Base-by-base conservation (phyloP, 306 rosid genomes). In the Mimosa bimucronata region DNA sequence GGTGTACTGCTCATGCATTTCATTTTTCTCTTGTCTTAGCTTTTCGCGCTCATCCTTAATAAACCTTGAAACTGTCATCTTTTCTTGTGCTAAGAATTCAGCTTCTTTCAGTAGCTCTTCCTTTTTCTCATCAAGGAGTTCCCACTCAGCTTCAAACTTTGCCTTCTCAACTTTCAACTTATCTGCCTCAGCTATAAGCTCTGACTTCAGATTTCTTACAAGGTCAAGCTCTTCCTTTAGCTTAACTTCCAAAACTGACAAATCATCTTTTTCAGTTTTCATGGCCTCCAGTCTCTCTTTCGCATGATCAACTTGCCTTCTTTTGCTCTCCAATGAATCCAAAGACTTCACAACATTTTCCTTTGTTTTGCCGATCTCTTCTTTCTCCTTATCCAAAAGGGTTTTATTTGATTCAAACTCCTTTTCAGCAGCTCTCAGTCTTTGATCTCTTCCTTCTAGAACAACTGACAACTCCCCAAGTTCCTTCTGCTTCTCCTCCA, bases 101-200 rank as follows among this genome's bases (percentile, higher is more conserved):
- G 86, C 97, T 89, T 91, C 97, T 75, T 85, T 90, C 34, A 9
- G 74, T 82, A 93, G 83, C 83, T 87, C 94, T 76, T 90, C 97
- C 80, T 92, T 90, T 80, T 96, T 93, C 38, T 90, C 99, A 82
- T 96, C 99, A 81, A 96, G 92, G 75, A 83, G 85, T 70, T 96
- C 99, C 99, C 99, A 96, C 86, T 96, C 98, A 65, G 83, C 83
- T 90, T 96, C 99, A 84, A 96, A 96, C 78, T 93, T 91, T 19
- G 97, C 91, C 85, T 93, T 96, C 89, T 96, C 99, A 37, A 75
- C 85, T 79, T 90, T 80, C 85, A 93, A 79, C 74, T 85, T 91
- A 61, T 93, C 97, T 29, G 88, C 90, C 87, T 93, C 98, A 16
- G 71, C 90, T 86, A 91, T 78, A 75, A 96, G 87, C 85, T 93